phyloP scores from a whole-genome alignment of 1,139 yeast species.

The Blastobotrys persicus region DNA sequence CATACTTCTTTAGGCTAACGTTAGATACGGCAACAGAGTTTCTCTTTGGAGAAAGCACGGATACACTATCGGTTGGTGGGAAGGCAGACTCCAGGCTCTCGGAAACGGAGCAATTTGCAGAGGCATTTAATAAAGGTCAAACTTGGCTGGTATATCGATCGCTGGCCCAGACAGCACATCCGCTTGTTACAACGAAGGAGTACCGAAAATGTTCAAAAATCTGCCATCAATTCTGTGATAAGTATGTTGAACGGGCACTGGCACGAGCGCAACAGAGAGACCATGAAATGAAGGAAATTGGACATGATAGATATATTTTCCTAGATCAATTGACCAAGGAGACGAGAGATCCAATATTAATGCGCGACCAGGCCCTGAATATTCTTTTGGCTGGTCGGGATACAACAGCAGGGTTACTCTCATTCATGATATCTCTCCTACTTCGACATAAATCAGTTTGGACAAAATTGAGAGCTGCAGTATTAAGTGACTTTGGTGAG shows the following conservation, averaged over 20 bases:
- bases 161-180: conserved; percentile 12
- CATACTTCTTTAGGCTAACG: conserved; percentile 49
- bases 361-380: conserved; percentile 53
- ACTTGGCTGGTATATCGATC: conserved; percentile 4
- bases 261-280: conserved; percentile 41
- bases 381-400: conserved; percentile 57
- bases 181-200: conserved; percentile 19
- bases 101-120: conserved; percentile 20
- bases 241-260: conserved; percentile 34
- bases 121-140: conserved; percentile 10
- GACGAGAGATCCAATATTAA: conserved; percentile 48
- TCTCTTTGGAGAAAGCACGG: conserved; percentile 55
- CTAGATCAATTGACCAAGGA: conserved; percentile 51
- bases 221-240: conserved; percentile 36
- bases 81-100: neutral
- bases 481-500: conserved; percentile 34
- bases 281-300: conserved; percentile 30
- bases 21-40: conserved; percentile 60
- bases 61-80: conserved; percentile 39
- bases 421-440: conserved; percentile 48
- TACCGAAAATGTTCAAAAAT: conserved; percentile 34
- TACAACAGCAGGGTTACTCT: conserved; percentile 55
- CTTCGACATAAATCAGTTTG: conserved; percentile 46
- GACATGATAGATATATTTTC: conserved; percentile 40
- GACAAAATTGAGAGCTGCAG: conserved; percentile 42